Evolutionary conservation across 106 monocot genomes (phyloP).

Genomic region (Chionographis japonica): DNA sequence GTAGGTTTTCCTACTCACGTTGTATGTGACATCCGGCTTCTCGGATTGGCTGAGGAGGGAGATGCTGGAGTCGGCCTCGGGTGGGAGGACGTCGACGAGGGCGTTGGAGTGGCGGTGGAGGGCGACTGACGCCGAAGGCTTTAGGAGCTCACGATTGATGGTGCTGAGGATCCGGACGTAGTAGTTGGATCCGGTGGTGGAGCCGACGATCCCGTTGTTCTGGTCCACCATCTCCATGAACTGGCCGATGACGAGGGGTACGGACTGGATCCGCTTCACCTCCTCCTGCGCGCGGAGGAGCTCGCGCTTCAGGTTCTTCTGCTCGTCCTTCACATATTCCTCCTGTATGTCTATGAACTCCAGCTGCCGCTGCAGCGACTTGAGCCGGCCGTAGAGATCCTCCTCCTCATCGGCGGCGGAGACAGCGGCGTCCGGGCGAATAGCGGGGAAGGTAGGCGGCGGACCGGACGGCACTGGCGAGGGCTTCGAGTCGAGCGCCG

Average conservation of each 20-base stretch:
- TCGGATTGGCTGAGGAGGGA: conserved; percentile 65
- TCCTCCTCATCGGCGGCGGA: conserved; percentile 50
- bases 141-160: conserved; percentile 84
- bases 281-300: conserved; percentile 95
- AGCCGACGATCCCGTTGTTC: conserved; percentile 97
- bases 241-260: conserved; percentile 97
- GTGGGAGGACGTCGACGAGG: conserved; percentile 89
- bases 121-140: conserved; percentile 92
- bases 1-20: conserved; percentile 23
- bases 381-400: conserved; percentile 80
- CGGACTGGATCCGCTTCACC: conserved; percentile 99
- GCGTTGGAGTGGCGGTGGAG: conserved; percentile 97
- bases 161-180: conserved; percentile 94
- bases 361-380: conserved; percentile 77
- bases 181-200: conserved; percentile 96
- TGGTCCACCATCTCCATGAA: conserved; percentile 99
- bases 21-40: conserved; percentile 77
- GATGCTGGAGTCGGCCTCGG: conserved; percentile 96
- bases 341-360: conserved; percentile 98
- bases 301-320: conserved; percentile 99
- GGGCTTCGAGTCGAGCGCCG: conserved; percentile 48
- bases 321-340: conserved; percentile 99
- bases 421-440: not conserved
- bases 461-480: conserved; percentile 5
- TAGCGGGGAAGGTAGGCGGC: conserved; percentile 35